Conservation (phyloP, 106 monocot species). For the Phalaenopsis equestris region DNA sequence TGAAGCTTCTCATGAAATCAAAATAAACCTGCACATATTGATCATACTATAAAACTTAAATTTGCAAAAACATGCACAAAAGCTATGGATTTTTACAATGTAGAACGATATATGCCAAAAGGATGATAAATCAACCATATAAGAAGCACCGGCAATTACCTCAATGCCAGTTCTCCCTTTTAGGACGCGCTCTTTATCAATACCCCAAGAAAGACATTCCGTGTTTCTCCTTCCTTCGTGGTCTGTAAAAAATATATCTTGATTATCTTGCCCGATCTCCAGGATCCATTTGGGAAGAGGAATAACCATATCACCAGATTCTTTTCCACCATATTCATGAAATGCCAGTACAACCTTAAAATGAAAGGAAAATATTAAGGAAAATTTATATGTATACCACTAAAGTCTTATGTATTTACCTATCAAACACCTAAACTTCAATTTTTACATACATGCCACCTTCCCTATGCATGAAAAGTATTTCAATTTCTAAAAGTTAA, state of each 20-base stretch:
- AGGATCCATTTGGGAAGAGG: conserved; percentile 91
- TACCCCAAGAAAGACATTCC: conserved; percentile 92
- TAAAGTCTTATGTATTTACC: too few relatives aligned
- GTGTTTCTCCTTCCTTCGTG: conserved; percentile 88
- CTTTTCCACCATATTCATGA: conserved; percentile 61
- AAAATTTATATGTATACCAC: too few relatives aligned
- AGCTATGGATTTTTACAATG: background rate
- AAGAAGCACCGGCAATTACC: conserved; percentile 32
- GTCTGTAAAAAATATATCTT: conserved; percentile 98
- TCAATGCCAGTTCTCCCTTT: conserved; percentile 86
- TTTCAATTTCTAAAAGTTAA: too few relatives aligned
- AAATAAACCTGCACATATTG: conserved; percentile 56
- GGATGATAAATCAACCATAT: background rate
- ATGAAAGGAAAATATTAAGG: background rate
- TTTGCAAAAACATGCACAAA: conserved; percentile 1
- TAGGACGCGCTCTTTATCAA: conserved; percentile 76
- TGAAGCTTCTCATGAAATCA: conserved; percentile 99
- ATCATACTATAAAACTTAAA: background rate
- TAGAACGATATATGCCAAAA: background rate
- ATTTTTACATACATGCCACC: too few relatives aligned
- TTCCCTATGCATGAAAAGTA: too few relatives aligned
- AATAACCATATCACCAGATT: conserved; percentile 51
- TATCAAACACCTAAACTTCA: too few relatives aligned
- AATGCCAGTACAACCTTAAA: conserved; percentile 82
- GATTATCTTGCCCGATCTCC: conserved; percentile 93